These are phyloP conservation scores for Dalechampia spathulata DNA, from an alignment of 441 rosid genomes.

Conservation along the genomic window DNA sequence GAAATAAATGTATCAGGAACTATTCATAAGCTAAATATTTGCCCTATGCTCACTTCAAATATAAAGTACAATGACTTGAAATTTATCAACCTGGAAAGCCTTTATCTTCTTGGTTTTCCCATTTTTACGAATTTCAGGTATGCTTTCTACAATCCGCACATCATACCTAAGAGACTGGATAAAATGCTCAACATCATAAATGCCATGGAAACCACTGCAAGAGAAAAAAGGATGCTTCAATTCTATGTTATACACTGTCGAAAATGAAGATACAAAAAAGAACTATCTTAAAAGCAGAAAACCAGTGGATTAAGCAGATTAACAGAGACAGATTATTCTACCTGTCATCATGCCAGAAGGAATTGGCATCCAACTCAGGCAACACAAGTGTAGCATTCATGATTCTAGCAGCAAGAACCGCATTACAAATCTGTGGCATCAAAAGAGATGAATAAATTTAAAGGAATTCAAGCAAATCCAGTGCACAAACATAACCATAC, in stretches of 20 bases:
- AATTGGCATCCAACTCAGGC: constrained; percentile 95
- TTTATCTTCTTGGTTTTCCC: constrained; percentile 86
- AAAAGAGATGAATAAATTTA: not conserved
- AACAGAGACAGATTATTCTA: constrained; percentile 27
- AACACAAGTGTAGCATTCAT: constrained; percentile 98
- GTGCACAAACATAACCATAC: not conserved
- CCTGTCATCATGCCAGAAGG: constrained; percentile 99
- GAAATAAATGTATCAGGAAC: constrained; percentile 1
- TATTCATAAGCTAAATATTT: constrained; percentile 5
- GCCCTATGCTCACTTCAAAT: not conserved
- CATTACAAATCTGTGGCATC: constrained; percentile 79
- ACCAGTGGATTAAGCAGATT: too few species aligned
- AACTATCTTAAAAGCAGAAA: not conserved
- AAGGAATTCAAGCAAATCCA: not conserved
- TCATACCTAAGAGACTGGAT: constrained; percentile 71
- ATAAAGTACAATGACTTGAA: not conserved
- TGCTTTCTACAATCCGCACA: constrained; percentile 76
- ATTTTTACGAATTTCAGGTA: constrained; percentile 79
- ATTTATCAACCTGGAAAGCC: constrained; percentile 59
- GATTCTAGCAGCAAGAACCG: constrained; percentile 98
- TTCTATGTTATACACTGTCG: too few species aligned
- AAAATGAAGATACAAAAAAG: not conserved
- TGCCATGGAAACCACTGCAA: constrained; percentile 86
- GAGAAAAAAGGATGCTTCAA: constrained; percentile 17
- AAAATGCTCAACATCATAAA: constrained; percentile 93